These are phyloP conservation scores for Arabidopsis lyrata DNA, from an alignment of 441 rosid species.

Conservation along the genomic window DNA sequence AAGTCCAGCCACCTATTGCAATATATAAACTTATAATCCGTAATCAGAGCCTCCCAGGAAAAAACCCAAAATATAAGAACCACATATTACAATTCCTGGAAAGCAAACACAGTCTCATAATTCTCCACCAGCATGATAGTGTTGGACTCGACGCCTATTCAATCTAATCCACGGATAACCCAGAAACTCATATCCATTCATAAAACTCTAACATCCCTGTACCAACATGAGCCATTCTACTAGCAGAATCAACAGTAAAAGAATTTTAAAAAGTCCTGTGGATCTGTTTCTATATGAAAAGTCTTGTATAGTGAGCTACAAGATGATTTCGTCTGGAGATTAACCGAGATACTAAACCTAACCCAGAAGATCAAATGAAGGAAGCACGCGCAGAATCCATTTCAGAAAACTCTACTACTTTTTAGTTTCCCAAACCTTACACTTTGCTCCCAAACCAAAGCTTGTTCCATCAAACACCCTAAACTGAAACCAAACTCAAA, in stretches of 20 bases:
- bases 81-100: neutral
- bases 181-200: neutral
- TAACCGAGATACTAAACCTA: neutral
- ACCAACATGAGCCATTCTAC: constrained; percentile 3
- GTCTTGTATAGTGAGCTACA: neutral
- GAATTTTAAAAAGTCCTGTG: too few relatives aligned
- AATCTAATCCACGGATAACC: neutral
- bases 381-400: neutral
- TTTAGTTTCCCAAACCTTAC: constrained; percentile 28
- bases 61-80: neutral
- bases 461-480: constrained; percentile 18
- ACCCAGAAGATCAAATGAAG: neutral
- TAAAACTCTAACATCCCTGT: neutral
- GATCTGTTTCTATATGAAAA: neutral
- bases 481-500: constrained; percentile 1
- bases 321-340: neutral
- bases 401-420: constrained; percentile 7
- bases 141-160: constrained; percentile 4
- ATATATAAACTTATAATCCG: constrained; percentile 2
- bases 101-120: constrained; percentile 20
- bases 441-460: constrained; percentile 1
- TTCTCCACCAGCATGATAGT: constrained; percentile 14
- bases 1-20: constrained; percentile 90
- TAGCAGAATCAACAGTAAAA: neutral
- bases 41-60: constrained; percentile 8